Base-by-base conservation (phyloP, 805 yeast genomes). In the Allodekkera sacchari region DNA sequence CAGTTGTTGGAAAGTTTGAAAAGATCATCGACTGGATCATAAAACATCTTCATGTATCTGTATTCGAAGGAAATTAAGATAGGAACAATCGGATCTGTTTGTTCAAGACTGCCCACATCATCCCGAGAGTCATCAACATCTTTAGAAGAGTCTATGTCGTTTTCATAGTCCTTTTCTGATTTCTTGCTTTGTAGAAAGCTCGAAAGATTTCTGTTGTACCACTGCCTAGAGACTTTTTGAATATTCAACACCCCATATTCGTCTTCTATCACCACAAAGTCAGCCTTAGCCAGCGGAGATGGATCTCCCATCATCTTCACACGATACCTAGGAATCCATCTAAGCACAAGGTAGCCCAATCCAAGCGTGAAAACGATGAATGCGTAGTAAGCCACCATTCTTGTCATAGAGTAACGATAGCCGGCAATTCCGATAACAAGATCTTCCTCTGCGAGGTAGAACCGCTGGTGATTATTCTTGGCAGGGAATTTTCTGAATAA, bases 361-460 rank as follows among this genome's bases (percentile, higher is more conserved):
- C 99, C 99, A 4, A 72, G 52, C 0, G 96, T 74, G 3, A 58
- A 19, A 1, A 71, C 31, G 38, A 85, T 78, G 2, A 81, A 36
- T 0, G 69, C 10, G 37, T 71, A 68, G 50, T 78, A 87, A 1
- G 68, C 11, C 1, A 59, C 24, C 4, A 57, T 46, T 38, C 76
- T 71, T 42, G 65, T 33, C 29, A 48, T 48, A 9, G 77, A 70
- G 11, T 77, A 71, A 33, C 56, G 56, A 54, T 83, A 92, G 4
- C 97, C 97, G 0, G 96, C 98, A 39, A 92, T 82, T 39, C 95
- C 96, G 37, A 92, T 72, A 9, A 89, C 89, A 48, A 92, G 63
- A 61, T 92, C 99, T 52, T 92, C 98, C 53, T 92, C 97, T 0
- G 96, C 88, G 39, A 92, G 71, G 54, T 89, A 92, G 54, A 83